Evolutionary conservation across 495 filamentous ascomycete species (phyloP), one percentile per base, ranked within the genome.

Genomic region (Thozetella sp.): DNA sequence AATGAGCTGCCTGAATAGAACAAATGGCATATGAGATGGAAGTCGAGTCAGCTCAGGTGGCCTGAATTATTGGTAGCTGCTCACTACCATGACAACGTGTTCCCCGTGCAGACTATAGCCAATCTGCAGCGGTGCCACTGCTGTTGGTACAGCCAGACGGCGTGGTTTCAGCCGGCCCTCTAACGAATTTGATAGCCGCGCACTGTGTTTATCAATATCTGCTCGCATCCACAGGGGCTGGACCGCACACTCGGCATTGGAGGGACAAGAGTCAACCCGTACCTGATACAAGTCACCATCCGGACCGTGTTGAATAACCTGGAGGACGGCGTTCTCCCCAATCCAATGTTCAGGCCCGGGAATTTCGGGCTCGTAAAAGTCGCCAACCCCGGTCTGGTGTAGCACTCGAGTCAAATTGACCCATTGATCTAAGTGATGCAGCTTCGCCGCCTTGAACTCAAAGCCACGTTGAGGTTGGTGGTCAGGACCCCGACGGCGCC

Each of bases 251-350:
- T n/a, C n/a, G n/a, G n/a, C n/a, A n/a, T n/a, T n/a, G n/a, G n/a
- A n/a, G n/a, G n/a, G n/a, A n/a, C n/a, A n/a, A n/a, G n/a, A n/a
- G n/a, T n/a, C n/a, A 34, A 25, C 2, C 17, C 60, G 48, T 61
- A 67, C 68, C 57, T 71, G 67, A 20, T 69, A 69, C 22, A 69
- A 58, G 6, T 54, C 40, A 1, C 68, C 68, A 60, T 69, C 67
- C 3, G 53, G 57, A 12, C 59, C 64, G 53, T 65, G 50, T 52
- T 69, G 67, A 48, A 71, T 61, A 20, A 71, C 53, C 27, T 67
- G 64, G 20, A 69, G 19, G 1, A 71, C 57, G 50, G 61, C 68
- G 20, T 57, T 43, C 13, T 56, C 22, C 12, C 64, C 67, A 6
- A 51, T 62, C 66, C 66, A 71, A 1, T 50, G 60, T 22, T 57